Conservation (phyloP, 2,329 filamentous ascomycete species). For the Raffaelea ambrosiae region DNA sequence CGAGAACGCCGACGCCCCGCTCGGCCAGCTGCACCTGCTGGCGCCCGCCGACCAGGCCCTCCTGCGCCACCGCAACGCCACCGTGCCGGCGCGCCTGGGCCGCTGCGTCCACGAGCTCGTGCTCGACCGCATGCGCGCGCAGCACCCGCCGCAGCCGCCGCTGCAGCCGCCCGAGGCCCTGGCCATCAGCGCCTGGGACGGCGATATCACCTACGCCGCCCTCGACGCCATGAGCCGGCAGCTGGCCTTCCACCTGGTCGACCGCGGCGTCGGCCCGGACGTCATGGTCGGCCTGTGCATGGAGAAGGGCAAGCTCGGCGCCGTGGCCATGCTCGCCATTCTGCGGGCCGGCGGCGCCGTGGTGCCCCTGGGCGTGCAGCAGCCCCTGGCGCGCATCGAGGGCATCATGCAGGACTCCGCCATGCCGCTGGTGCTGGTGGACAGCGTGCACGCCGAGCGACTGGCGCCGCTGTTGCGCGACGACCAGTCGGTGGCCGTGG, state of each 20-base stretch:
- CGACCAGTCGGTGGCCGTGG: neutral
- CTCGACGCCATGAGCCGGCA: constrained; percentile 27
- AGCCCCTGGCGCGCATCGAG: constrained; percentile 20
- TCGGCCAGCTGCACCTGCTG: neutral
- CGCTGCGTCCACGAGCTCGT: constrained; percentile 4
- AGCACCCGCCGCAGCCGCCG: constrained; percentile 18
- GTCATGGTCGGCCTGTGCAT: constrained; percentile 58
- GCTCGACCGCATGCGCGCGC: constrained; percentile 8
- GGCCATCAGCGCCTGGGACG: constrained; percentile 37
- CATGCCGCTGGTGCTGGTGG: neutral
- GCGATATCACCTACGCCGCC: constrained; percentile 32
- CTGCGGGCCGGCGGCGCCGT: constrained; percentile 13
- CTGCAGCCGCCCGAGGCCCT: constrained; percentile 22
- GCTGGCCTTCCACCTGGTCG: constrained; percentile 26
- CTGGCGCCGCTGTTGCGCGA: neutral
- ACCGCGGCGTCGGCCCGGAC: constrained; percentile 40
- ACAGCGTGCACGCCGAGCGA: neutral
- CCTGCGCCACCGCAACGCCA: neutral
- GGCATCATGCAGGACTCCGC: constrained; percentile 1
- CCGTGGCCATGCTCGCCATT: constrained; percentile 57
- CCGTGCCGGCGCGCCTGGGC: neutral
- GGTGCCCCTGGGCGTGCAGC: constrained; percentile 32
- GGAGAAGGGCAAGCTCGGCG: constrained; percentile 60
- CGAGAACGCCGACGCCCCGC: neutral
- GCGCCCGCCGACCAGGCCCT: neutral